phyloP scores from a whole-genome alignment of 305 asterid species.

The Petunia hybrid region DNA sequence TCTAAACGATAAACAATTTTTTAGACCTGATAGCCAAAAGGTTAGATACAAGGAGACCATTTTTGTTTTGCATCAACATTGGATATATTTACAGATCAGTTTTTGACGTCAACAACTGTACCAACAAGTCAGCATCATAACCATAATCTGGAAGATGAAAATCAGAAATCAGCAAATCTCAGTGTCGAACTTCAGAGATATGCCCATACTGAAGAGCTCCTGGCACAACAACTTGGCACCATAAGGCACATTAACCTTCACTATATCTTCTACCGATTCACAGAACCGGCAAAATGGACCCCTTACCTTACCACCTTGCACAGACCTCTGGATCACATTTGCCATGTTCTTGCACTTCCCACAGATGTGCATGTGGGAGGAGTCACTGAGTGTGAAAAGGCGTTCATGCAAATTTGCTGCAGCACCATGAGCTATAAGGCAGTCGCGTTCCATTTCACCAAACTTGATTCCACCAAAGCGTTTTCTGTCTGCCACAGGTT shows the following conservation, averaged over 20 bases:
- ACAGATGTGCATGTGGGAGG: constrained; percentile 88
- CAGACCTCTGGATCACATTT: constrained; percentile 73
- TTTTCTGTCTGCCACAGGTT: constrained; percentile 96
- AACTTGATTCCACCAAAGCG: constrained; percentile 91
- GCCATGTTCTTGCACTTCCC: constrained; percentile 79
- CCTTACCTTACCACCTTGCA: constrained; percentile 73
- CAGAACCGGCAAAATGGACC: constrained; percentile 90
- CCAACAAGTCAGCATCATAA: not conserved
- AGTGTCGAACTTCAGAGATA: constrained; percentile 80
- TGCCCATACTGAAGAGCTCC: constrained; percentile 96
- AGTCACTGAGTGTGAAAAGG: constrained; percentile 90
- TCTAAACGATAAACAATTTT: not conserved
- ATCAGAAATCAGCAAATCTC: constrained; percentile 57
- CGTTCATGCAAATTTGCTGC: constrained; percentile 89
- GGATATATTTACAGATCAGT: constrained; percentile 8
- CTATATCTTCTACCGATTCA: constrained; percentile 75
- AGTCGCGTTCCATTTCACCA: constrained; percentile 96
- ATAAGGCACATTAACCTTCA: constrained; percentile 80
- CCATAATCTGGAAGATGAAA: not conserved
- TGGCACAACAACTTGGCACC: constrained; percentile 91
- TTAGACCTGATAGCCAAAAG: not conserved
- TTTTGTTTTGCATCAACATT: not conserved
- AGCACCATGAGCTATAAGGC: constrained; percentile 93
- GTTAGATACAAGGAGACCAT: not conserved
- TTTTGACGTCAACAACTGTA: not conserved